These are phyloP conservation scores for Rubia balearica DNA, from an alignment of 305 asterid genomes.

Conservation along the genomic window DNA sequence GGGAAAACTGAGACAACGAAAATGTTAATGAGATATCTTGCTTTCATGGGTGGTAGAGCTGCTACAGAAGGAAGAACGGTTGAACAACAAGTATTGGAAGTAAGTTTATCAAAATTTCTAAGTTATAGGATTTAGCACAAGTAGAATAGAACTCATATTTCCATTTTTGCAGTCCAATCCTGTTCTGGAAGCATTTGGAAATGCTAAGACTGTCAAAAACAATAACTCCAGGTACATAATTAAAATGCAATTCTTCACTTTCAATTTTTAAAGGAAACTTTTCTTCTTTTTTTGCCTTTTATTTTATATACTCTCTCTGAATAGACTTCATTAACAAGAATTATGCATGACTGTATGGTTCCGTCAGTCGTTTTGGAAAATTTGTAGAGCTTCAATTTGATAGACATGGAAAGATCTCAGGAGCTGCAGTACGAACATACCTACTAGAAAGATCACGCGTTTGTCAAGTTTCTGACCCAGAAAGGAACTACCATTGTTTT, in stretches of 20 bases:
- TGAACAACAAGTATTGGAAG: constrained; percentile 94
- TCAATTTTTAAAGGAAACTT: constrained; percentile 2
- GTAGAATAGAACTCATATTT: constrained; percentile 14
- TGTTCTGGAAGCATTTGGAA: constrained; percentile 94
- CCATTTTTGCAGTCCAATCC: constrained; percentile 69
- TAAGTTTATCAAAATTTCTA: constrained; percentile 18
- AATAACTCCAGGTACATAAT: constrained; percentile 77
- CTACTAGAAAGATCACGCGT: constrained; percentile 96
- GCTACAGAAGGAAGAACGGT: constrained; percentile 90
- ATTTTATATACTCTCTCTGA: constrained; percentile 14
- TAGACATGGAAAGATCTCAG: constrained; percentile 83
- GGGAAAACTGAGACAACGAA: constrained; percentile 96
- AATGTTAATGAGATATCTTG: constrained; percentile 93
- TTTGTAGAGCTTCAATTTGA: constrained; percentile 95
- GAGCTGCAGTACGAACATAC: constrained; percentile 96
- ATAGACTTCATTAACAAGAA: constrained; percentile 33
- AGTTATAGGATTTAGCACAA: constrained; percentile 14
- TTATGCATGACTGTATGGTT: constrained; percentile 39
- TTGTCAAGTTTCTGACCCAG: constrained; percentile 94
- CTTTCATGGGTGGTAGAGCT: constrained; percentile 91
- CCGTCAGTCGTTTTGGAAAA: constrained; percentile 94
- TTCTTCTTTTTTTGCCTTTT: neutral
- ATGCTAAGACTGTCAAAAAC: constrained; percentile 89
- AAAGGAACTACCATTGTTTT: constrained; percentile 91
- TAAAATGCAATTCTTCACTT: constrained; percentile 6